These are phyloP conservation scores for Pleomassaria siparia DNA, from an alignment of 2,329 filamentous ascomycete species.

Conservation along the genomic window DNA sequence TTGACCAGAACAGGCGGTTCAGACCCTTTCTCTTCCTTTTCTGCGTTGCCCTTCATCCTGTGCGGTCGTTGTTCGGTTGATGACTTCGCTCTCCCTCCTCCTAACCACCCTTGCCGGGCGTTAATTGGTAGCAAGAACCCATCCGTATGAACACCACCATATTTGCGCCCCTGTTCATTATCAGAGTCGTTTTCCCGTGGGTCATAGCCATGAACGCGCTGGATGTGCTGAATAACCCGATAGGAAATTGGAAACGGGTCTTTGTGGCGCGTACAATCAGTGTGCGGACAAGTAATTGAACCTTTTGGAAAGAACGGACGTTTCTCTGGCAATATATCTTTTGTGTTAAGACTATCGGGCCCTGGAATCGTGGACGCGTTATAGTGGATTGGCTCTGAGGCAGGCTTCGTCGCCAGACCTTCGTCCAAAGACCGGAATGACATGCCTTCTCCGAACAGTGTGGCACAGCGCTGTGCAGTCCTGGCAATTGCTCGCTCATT, in stretches of 20 bases:
- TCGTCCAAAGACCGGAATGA: slow-evolving; percentile 59
- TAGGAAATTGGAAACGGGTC: slow-evolving; percentile 28
- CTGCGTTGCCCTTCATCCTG: neutral
- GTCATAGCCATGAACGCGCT: slow-evolving; percentile 47
- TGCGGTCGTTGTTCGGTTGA: too few relatives aligned
- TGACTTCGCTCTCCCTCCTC: slow-evolving; percentile 26
- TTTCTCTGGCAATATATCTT: slow-evolving; percentile 8
- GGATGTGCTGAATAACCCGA: slow-evolving; percentile 49
- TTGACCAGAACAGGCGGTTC: neutral
- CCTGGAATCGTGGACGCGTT: slow-evolving; percentile 32
- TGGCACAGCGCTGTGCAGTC: slow-evolving; percentile 71
- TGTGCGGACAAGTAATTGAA: slow-evolving; percentile 36
- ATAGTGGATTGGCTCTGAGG: slow-evolving; percentile 37
- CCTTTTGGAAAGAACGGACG: slow-evolving; percentile 31
- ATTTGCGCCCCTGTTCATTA: slow-evolving; percentile 47
- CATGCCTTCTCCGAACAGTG: slow-evolving; percentile 75
- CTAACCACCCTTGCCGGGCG: slow-evolving; percentile 31
- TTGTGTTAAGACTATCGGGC: slow-evolving; percentile 5
- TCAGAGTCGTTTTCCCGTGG: slow-evolving; percentile 47
- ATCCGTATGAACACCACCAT: slow-evolving; percentile 67
- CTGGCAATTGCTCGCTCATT: slow-evolving; percentile 64
- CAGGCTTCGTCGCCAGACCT: slow-evolving; percentile 23
- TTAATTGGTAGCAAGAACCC: slow-evolving; percentile 63
- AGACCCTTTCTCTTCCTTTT: slow-evolving; percentile 7
- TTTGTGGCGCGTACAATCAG: slow-evolving; percentile 28